Evolutionary conservation across 2,329 filamentous ascomycete genomes (phyloP).

Genomic region (Fusarium irregulare): DNA sequence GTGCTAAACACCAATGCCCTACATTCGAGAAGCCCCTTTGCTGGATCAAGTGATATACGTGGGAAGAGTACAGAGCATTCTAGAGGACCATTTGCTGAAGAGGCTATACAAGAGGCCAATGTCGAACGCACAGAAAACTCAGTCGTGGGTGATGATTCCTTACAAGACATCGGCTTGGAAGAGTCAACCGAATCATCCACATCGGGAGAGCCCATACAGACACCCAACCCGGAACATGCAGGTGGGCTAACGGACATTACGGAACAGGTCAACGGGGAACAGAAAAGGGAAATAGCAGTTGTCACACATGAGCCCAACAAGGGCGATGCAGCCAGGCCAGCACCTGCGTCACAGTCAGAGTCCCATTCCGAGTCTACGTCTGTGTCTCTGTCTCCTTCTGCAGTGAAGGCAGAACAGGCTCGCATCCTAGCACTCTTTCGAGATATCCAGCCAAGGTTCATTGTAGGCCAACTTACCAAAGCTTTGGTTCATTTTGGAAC

Average conservation of each 20-base stretch:
- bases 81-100: background rate
- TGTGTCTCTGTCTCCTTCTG: constrained; percentile 47
- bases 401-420: constrained; percentile 70
- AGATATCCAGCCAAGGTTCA: constrained; percentile 62
- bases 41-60: background rate
- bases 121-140: background rate
- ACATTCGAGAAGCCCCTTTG: constrained; percentile 15
- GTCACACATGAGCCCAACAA: background rate
- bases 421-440: constrained; percentile 68
- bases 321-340: background rate
- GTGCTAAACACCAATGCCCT: background rate
- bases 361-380: constrained; percentile 33
- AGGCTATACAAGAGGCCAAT: background rate
- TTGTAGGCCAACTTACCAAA: constrained; percentile 72
- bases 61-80: background rate
- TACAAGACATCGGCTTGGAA: background rate
- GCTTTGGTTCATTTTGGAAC: constrained; percentile 73
- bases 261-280: background rate
- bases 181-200: background rate
- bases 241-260: background rate
- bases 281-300: background rate
- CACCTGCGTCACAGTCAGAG: background rate
- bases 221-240: background rate
- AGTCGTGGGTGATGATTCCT: background rate
- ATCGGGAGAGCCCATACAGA: background rate